These are phyloP conservation scores for Pisolithus albus DNA, from an alignment of 768 basidiomycete species.

Conservation along the genomic window DNA sequence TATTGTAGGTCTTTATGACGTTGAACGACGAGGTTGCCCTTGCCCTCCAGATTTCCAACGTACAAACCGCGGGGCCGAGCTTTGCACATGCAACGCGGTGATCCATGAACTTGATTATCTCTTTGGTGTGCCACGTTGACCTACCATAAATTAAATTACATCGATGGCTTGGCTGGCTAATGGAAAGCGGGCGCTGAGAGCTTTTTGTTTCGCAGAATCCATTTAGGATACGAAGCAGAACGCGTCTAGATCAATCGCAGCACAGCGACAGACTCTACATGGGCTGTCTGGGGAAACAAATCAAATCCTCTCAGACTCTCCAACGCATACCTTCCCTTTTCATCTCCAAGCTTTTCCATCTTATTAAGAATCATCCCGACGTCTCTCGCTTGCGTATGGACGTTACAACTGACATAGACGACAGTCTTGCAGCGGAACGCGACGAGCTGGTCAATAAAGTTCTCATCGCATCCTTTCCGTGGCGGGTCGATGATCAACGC, in stretches of 20 bases:
- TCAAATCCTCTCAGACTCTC: slow-evolving; percentile 88
- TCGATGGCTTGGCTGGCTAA: no score
- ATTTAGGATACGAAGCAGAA: no score
- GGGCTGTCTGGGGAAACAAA: slow-evolving; percentile 93
- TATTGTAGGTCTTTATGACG: no score
- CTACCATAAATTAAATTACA: no score
- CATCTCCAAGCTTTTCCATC: slow-evolving; percentile 33
- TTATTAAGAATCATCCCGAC: slow-evolving; percentile 60
- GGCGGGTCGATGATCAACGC: slow-evolving; percentile 86
- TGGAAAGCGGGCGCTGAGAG: no score
- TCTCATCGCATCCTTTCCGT: slow-evolving; percentile 85
- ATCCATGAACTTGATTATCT: no score
- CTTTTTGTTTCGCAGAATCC: no score
- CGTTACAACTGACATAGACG: slow-evolving; percentile 93
- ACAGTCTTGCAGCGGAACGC: slow-evolving; percentile 58
- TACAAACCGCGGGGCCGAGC: no score
- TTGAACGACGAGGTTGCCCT: no score
- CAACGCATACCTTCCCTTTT: slow-evolving; percentile 55
- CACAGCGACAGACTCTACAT: slow-evolving; percentile 81
- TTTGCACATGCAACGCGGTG: no score
- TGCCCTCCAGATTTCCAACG: no score
- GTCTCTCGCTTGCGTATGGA: slow-evolving; percentile 89
- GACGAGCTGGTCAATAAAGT: slow-evolving; percentile 71
- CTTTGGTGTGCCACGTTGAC: no score
- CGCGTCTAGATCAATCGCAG: slow-evolving; percentile 38